Percentiles rank a stretch among this genome's conserved stretches.
These are phyloP conservation scores for Solanum gandarillasii DNA, from an alignment of 257 asterid genomes.

Conservation along the genomic window DNA sequence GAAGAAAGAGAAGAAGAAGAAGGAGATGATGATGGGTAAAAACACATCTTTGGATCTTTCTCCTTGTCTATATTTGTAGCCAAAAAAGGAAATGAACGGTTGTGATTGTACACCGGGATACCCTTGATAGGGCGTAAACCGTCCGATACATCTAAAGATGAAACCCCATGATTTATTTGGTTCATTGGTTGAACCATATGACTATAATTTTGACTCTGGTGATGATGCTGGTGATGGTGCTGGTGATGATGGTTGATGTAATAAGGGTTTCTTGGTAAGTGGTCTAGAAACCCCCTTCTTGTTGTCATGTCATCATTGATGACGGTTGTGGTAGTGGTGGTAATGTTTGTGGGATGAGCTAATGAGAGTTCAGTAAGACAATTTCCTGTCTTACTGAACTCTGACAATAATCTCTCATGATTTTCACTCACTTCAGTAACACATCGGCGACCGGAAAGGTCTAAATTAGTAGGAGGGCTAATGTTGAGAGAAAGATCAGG, in stretches of 20 bases:
- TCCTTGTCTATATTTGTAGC: constrained; percentile 17
- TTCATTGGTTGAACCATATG: constrained; percentile 9
- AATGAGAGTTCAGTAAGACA: constrained; percentile 47
- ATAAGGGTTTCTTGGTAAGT: constrained; percentile 42
- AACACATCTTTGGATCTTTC: constrained; percentile 37
- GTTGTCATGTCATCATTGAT: not conserved
- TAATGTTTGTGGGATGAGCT: constrained; percentile 33
- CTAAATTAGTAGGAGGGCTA: constrained; percentile 51
- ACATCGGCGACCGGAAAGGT: constrained; percentile 2
- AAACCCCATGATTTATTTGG: constrained; percentile 38
- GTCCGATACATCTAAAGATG: constrained; percentile 40
- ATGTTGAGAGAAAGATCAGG: constrained; percentile 92
- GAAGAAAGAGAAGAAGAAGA: not conserved
- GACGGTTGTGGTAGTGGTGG: not conserved
- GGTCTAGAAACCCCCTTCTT: not conserved
- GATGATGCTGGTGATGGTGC: not conserved
- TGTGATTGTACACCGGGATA: constrained; percentile 49
- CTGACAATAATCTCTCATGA: not conserved
- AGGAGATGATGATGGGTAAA: constrained; percentile 18
- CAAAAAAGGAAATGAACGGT: constrained; percentile 50
- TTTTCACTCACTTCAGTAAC: not conserved
- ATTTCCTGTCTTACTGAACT: not conserved
- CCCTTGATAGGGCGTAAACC: constrained; percentile 67
- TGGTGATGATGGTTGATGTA: not conserved
- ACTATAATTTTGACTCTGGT: not conserved